Percentiles rank a stretch among this genome's conserved stretches.
phyloP scores from a whole-genome alignment of 495 filamentous ascomycete genomes.

The Apiosordaria backusii region DNA sequence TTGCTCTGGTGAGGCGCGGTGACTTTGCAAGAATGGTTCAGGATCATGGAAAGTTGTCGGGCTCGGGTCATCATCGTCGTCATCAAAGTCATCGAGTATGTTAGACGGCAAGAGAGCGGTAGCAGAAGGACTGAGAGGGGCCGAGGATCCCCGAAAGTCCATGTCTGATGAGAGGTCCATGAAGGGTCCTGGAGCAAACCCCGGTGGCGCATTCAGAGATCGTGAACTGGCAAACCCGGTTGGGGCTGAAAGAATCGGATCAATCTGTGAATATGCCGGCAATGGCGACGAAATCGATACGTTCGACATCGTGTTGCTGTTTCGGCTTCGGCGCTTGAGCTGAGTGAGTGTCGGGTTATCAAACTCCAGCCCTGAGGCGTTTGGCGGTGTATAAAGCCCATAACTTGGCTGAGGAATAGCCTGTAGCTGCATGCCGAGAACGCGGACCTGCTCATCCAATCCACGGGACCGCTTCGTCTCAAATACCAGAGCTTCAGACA shows the following conservation, averaged over 20 bases:
- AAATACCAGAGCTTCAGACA: constrained; percentile 38
- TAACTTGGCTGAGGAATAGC: constrained; percentile 36
- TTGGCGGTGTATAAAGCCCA: constrained; percentile 42
- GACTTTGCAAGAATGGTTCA: constrained; percentile 29
- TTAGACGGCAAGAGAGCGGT: constrained; percentile 74
- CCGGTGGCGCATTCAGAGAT: constrained; percentile 42
- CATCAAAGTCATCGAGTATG: constrained; percentile 65
- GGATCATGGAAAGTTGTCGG: constrained; percentile 34
- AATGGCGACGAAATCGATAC: constrained; percentile 39
- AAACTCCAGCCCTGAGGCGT: constrained; percentile 47
- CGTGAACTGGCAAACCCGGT: constrained; percentile 38
- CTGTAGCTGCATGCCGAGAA: constrained; percentile 33
- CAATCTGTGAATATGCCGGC: constrained; percentile 38
- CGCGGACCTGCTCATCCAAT: constrained; percentile 39
- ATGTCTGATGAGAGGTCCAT: constrained; percentile 41
- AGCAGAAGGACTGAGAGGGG: constrained; percentile 78
- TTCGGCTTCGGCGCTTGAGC: constrained; percentile 52
- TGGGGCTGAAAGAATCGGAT: constrained; percentile 33
- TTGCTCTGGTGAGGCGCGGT: constrained; percentile 43
- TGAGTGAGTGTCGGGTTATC: constrained; percentile 45
- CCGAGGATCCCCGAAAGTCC: constrained; percentile 42
- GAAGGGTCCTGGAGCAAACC: constrained; percentile 51
- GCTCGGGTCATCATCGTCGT: constrained; percentile 64
- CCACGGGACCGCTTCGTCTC: constrained; percentile 36
- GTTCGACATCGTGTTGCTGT: constrained; percentile 54